phyloP scores from a whole-genome alignment of 1,139 yeast species.

The Yamadazyma atmosphaerica region DNA sequence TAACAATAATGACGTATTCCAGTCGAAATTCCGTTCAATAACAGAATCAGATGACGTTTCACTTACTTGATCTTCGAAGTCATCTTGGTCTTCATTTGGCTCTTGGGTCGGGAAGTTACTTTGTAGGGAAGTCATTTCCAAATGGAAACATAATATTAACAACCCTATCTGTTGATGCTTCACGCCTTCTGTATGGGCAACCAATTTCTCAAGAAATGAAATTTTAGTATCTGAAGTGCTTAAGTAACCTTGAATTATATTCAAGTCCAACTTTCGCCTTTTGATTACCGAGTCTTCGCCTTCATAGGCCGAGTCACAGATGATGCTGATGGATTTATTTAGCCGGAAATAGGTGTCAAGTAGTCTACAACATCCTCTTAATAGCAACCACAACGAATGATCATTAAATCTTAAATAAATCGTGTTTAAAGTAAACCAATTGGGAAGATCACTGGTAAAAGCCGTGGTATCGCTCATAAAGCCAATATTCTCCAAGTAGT shows the following conservation, averaged over 20 bases:
- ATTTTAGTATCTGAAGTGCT: background rate
- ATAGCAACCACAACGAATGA: conserved; percentile 12
- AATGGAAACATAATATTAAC: conserved; percentile 1
- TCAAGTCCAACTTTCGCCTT: conserved; percentile 5
- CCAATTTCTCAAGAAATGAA: conserved; percentile 5
- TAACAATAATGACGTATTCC: background rate
- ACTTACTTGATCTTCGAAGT: too few relatives aligned
- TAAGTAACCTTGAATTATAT: conserved; percentile 1
- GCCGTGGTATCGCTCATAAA: background rate
- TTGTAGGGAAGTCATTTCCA: background rate
- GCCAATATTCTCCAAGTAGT: conserved; percentile 4
- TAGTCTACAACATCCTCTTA: conserved; percentile 12
- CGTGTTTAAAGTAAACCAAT: conserved; percentile 11
- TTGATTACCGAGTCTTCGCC: conserved; percentile 1
- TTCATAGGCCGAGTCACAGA: background rate
- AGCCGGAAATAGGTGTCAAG: conserved; percentile 7
- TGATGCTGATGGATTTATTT: background rate
- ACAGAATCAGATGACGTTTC: background rate
- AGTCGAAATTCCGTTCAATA: background rate
- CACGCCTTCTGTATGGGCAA: background rate
- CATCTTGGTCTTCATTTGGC: too few relatives aligned
- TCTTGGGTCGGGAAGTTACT: too few relatives aligned
- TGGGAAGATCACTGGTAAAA: conserved; percentile 1
- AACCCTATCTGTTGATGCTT: conserved; percentile 2
- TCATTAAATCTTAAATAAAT: conserved; percentile 12